These are phyloP conservation scores for Rutstroemia sp. DNA, from an alignment of 2,329 filamentous ascomycete genomes.

Conservation along the genomic window DNA sequence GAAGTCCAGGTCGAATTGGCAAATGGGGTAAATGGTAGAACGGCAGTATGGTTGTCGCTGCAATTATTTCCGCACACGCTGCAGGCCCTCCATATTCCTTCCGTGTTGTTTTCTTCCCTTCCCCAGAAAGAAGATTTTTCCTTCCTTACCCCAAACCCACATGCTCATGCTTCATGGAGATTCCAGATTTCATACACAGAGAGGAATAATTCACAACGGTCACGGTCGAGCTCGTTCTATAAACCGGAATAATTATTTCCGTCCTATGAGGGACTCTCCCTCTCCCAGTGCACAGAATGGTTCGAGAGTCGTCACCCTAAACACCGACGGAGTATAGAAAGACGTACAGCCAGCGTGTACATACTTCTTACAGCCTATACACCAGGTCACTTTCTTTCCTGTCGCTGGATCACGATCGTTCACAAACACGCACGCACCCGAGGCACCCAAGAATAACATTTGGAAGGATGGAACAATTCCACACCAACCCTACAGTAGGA, in stretches of 20 bases:
- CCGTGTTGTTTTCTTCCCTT: neutral
- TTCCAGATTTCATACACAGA: neutral
- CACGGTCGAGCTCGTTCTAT: neutral
- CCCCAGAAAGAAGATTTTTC: neutral
- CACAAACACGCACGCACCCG: neutral
- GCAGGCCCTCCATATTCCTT: neutral
- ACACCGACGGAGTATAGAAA: neutral
- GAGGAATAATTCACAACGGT: neutral
- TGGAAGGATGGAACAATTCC: neutral
- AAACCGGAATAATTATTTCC: conserved; percentile 8
- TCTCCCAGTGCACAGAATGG: too few species aligned
- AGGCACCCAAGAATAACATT: neutral
- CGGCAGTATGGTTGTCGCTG: too few species aligned
- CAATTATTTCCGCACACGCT: too few species aligned
- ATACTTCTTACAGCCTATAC: neutral
- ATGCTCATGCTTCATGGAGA: neutral
- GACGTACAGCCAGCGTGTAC: too few species aligned
- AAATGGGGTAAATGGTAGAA: too few species aligned
- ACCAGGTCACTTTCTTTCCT: neutral
- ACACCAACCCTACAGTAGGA: too few species aligned
- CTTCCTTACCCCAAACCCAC: neutral
- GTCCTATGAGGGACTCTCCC: neutral
- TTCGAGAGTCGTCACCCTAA: conserved; percentile 1
- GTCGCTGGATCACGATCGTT: neutral
- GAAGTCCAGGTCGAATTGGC: too few species aligned